Conservation (phyloP, 2,329 filamentous ascomycete genomes). For the Graphium sp. region DNA sequence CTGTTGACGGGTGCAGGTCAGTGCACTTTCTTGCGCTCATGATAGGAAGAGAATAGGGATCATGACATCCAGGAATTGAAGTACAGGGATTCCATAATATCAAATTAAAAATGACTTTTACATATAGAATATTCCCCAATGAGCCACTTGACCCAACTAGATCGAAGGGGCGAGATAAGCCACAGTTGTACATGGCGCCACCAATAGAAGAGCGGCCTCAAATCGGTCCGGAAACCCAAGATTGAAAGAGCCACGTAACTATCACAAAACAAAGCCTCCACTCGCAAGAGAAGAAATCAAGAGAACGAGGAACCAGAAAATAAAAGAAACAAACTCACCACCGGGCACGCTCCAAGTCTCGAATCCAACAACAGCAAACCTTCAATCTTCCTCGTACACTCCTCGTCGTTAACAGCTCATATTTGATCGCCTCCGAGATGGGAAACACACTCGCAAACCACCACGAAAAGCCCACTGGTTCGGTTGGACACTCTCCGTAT, state of each 20-base stretch:
- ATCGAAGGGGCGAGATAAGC: no score
- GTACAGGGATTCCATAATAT: no score
- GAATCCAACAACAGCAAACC: constrained; percentile 66
- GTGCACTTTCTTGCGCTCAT: no score
- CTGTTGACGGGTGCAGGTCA: no score
- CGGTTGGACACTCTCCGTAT: constrained; percentile 62
- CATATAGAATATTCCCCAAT: no score
- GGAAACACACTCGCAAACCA: constrained; percentile 80
- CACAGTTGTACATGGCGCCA: no score
- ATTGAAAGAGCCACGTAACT: not conserved
- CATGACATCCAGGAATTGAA: no score
- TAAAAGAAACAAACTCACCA: constrained; percentile 38
- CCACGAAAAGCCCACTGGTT: constrained; percentile 68
- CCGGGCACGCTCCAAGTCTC: constrained; percentile 50
- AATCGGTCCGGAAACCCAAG: not conserved
- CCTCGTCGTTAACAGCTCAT: constrained; percentile 52
- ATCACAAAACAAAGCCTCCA: not conserved
- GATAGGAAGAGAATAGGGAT: no score
- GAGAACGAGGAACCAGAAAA: not conserved
- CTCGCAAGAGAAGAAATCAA: not conserved
- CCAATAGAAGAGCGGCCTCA: no score
- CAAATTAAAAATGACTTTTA: no score
- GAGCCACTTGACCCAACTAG: no score
- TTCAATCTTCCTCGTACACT: constrained; percentile 72
- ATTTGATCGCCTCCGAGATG: constrained; percentile 63